Conservation (phyloP, 2,329 filamentous ascomycete genomes). For the Paecilomyces sp. region DNA sequence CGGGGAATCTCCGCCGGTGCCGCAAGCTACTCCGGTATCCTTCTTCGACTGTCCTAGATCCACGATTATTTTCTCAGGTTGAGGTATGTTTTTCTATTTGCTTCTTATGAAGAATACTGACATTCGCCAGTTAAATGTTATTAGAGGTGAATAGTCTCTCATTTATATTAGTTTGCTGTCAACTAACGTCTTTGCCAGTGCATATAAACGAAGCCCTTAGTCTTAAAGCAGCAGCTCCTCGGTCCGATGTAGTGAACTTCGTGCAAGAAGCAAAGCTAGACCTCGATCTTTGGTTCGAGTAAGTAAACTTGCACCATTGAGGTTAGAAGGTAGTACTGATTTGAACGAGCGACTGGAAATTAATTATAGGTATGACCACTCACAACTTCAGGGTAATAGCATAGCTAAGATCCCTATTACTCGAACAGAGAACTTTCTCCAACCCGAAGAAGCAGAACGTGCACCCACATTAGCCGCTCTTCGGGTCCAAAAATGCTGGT, state of each 20-base stretch:
- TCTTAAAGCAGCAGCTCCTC: constrained; percentile 14
- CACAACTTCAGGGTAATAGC: neutral
- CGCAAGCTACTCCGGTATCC: constrained; percentile 39
- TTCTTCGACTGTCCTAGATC: constrained; percentile 41
- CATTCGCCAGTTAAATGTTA: neutral
- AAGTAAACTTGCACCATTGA: constrained; percentile 9
- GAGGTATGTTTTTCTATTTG: constrained; percentile 23
- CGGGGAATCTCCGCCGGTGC: constrained; percentile 35
- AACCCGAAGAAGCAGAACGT: constrained; percentile 20
- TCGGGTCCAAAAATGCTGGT: constrained; percentile 48
- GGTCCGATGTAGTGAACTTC: constrained; percentile 32
- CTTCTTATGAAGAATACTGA: neutral
- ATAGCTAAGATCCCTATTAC: neutral
- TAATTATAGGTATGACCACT: constrained; percentile 22
- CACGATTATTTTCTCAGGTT: constrained; percentile 47
- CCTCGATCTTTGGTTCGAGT: constrained; percentile 44
- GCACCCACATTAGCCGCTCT: constrained; percentile 37
- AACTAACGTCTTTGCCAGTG: constrained; percentile 11
- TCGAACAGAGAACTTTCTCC: constrained; percentile 13
- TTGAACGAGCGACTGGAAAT: constrained; percentile 24
- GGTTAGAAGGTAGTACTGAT: constrained; percentile 5
- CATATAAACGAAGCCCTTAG: constrained; percentile 32
- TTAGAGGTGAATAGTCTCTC: constrained; percentile 35
- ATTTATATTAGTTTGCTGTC: constrained; percentile 9
- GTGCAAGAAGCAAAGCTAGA: constrained; percentile 42